Evolutionary conservation across 352 stramenopile species (phyloP), one percentile per base, ranked within the genome.

Genomic region (Globisporangium cederbergense): DNA sequence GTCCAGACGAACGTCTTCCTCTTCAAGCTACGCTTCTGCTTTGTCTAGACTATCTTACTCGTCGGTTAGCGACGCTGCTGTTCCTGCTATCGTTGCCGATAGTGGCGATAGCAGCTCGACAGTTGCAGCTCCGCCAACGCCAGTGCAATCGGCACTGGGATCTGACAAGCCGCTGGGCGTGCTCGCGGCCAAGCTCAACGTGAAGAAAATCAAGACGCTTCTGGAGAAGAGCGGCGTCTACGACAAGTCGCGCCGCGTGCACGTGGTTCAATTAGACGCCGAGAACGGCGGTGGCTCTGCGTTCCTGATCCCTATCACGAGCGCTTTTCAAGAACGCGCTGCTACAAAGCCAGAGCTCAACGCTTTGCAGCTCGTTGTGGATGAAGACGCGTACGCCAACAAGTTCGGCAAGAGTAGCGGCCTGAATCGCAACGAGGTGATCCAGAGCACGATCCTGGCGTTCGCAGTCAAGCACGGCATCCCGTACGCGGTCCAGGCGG

Each of bases 171-270:
- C 72, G 5, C 68, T 82, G 3, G 78, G 78, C 34, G 70, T 85
- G 64, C 60, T 85, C 25, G 80, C 79, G 28, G 68, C 81, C 14
- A 94, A 94, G 52, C 43, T 75, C 20, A 61, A 86, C 50, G 87
- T 96, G 49, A 96, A 96, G 57, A 75, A 75, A 22, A 56, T 86
- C n/a, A 96, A 96, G 60, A 93, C 80, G 7, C 62, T 90, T 18
- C 61, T 96, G 3, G 87, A 96, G 62, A 68, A 70, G 9, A 49
- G 58, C 4, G 61, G 74, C 0, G 73, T 91, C 9, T 96, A 96
- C 58, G 87, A 96, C 80, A 94, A 93, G 64, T 71, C 78, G 2
- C 85, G 87, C 8, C 85, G 87, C 20, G 78, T 96, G 11, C 81
- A 90, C 57, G 66, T 81, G 9, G 64, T 77, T 3, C 64, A 74